Conservation (phyloP, 192 early-diverging fungal species). For the Mortierella claussenii region DNA sequence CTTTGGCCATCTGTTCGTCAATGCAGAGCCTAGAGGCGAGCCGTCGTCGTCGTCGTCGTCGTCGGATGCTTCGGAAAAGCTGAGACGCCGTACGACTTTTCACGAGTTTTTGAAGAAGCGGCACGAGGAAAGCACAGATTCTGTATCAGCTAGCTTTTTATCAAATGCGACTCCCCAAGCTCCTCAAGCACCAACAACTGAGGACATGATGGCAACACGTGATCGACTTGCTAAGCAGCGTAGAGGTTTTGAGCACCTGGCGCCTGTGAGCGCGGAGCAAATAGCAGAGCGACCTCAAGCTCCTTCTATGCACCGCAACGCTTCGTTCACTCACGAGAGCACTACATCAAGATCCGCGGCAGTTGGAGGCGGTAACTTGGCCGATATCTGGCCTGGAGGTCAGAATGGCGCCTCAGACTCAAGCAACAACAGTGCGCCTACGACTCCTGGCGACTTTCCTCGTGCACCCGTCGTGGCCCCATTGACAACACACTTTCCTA, state of each 20-base stretch:
- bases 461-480: slow-evolving; percentile 1
- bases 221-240: slow-evolving; percentile 10
- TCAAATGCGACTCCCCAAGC: neutral
- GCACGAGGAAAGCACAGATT: neutral
- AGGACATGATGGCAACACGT: too few species aligned
- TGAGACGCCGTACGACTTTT: slow-evolving; percentile 30
- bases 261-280: slow-evolving; percentile 1
- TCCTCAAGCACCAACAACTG: too few species aligned
- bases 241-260: neutral
- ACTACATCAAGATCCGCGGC: neutral
- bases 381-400: slow-evolving; percentile 27
- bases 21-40: neutral
- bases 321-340: neutral
- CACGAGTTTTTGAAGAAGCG: slow-evolving; percentile 17
- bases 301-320: neutral
- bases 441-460: slow-evolving; percentile 38
- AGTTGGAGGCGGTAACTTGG: slow-evolving; percentile 7
- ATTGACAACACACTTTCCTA: too few species aligned
- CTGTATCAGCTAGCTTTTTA: neutral
- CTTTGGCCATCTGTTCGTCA: neutral
- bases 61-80: slow-evolving; percentile 8
- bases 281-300: slow-evolving; percentile 9
- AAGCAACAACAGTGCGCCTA: too few species aligned
- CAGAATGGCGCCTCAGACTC: too few species aligned
- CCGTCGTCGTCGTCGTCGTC: slow-evolving; percentile 3